Evolutionary conservation across 2,329 filamentous ascomycete species (phyloP).

Genomic region (Pestalotiopsis sp.): DNA sequence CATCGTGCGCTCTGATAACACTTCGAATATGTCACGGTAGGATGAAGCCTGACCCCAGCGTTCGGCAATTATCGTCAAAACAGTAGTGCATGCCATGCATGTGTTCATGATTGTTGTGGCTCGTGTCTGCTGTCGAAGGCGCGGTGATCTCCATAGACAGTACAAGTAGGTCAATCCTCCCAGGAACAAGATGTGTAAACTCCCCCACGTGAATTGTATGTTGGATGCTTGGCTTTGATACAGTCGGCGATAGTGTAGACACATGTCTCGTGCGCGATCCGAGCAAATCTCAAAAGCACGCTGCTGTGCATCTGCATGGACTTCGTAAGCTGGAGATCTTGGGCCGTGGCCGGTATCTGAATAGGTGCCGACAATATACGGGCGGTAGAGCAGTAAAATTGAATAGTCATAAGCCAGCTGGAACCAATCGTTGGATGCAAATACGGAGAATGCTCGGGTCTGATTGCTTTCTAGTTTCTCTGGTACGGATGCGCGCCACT

Average conservation of each 20-base stretch:
- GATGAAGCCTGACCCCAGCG: conserved; percentile 31
- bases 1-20: conserved; percentile 26
- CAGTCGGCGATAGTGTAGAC: conserved; percentile 21
- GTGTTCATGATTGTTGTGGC: conserved; percentile 26
- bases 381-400: conserved; percentile 8
- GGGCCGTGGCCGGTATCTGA: not conserved
- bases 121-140: conserved; percentile 15
- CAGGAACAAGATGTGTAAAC: conserved; percentile 15
- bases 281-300: conserved; percentile 20
- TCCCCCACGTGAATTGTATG: conserved; percentile 16
- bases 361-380: conserved; percentile 20
- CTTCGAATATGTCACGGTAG: conserved; percentile 36
- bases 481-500: conserved; percentile 27
- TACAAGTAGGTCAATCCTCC: conserved; percentile 26
- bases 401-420: conserved; percentile 4
- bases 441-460: conserved; percentile 24
- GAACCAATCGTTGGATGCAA: conserved; percentile 16
- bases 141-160: conserved; percentile 34
- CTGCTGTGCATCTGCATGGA: conserved; percentile 9
- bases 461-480: conserved; percentile 13
- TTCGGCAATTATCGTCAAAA: conserved; percentile 34
- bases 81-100: conserved; percentile 31
- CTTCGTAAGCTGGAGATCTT: not conserved
- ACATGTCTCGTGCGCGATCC: conserved; percentile 3
- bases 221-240: conserved; percentile 11